A percentile compares a stretch with the other conserved stretches of the same genome.
Conservation (phyloP, 768 basidiomycete genomes). For the Kwoniella europaea region DNA sequence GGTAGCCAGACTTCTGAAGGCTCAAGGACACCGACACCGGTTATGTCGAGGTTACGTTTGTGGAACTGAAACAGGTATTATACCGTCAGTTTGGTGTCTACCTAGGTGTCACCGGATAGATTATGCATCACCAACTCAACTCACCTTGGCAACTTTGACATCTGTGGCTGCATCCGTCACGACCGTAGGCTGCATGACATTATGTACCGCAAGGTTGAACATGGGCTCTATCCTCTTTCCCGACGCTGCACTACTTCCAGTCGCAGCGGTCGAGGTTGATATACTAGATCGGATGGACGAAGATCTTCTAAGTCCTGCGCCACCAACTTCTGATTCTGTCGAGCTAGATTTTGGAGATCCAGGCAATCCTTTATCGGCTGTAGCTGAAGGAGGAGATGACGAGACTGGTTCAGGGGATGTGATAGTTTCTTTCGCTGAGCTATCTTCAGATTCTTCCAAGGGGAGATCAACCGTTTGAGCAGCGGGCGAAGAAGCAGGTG, state of each 20-base stretch:
- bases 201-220: conserved; percentile 57
- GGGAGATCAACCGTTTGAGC: conserved; percentile 18
- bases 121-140: conserved; percentile 12
- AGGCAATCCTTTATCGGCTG: background rate
- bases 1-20: conserved; percentile 50
- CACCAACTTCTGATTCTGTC: conserved; percentile 9
- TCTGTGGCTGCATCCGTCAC: conserved; percentile 58
- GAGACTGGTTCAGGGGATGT: background rate
- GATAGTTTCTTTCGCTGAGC: conserved; percentile 1
- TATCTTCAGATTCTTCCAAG: conserved; percentile 13
- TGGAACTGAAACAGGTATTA: conserved; percentile 38
- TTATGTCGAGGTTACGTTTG: conserved; percentile 51
- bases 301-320: conserved; percentile 16
- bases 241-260: conserved; percentile 27
- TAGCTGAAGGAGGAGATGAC: background rate
- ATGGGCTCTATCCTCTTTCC: conserved; percentile 54
- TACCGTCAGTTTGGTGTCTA: too few relatives aligned
- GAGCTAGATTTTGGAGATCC: conserved; percentile 18
- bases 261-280: conserved; percentile 23
- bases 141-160: conserved; percentile 60
- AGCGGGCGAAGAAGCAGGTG: conserved; percentile 9
- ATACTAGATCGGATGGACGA: conserved; percentile 32
- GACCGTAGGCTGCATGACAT: conserved; percentile 55
- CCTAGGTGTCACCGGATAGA: too few relatives aligned
- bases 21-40: conserved; percentile 52